These are phyloP conservation scores for Plasmodium relictum DNA, from an alignment of 169 alveolate species.

Conservation along the genomic window DNA sequence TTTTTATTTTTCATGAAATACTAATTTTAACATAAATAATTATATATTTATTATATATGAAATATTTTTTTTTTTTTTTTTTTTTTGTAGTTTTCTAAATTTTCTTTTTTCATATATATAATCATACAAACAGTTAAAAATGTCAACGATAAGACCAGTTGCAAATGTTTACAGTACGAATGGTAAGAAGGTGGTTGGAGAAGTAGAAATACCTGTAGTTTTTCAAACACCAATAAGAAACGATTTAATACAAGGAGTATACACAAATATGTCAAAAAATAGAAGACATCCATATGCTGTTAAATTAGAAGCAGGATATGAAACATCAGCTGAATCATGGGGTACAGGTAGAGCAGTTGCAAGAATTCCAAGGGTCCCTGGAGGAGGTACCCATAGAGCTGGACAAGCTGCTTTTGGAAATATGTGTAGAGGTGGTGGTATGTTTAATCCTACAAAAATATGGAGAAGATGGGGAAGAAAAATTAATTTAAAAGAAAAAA, in stretches of 20 bases:
- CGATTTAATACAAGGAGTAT: conserved; percentile 97
- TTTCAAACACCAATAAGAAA: conserved; percentile 97
- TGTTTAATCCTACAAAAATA: conserved; percentile 98
- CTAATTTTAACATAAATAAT: not conserved
- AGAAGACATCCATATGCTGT: conserved; percentile 98
- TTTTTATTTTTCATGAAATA: not conserved
- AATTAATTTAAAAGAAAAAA: conserved; percentile 95
- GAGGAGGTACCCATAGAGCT: conserved; percentile 98
- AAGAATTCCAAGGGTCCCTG: conserved; percentile 99
- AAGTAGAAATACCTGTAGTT: conserved; percentile 93
- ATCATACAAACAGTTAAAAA: not conserved
- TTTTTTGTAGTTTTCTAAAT: conserved; percentile 3
- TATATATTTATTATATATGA: not conserved
- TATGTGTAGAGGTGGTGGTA: conserved; percentile 99
- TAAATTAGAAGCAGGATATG: conserved; percentile 90
- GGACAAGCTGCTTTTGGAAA: conserved; percentile 99
- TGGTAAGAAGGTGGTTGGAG: conserved; percentile 80
- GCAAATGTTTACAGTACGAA: conserved; percentile 81
- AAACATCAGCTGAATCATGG: conserved; percentile 99
- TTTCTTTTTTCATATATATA: not conserved
- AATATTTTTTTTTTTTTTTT: conserved; percentile 26
- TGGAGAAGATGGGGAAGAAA: conserved; percentile 99
- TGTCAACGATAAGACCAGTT: conserved; percentile 83
- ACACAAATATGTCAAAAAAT: conserved; percentile 95
- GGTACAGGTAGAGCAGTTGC: conserved; percentile 99